phyloP scores from a whole-genome alignment of 768 basidiomycete species.

The Daedaleopsis nitida region DNA sequence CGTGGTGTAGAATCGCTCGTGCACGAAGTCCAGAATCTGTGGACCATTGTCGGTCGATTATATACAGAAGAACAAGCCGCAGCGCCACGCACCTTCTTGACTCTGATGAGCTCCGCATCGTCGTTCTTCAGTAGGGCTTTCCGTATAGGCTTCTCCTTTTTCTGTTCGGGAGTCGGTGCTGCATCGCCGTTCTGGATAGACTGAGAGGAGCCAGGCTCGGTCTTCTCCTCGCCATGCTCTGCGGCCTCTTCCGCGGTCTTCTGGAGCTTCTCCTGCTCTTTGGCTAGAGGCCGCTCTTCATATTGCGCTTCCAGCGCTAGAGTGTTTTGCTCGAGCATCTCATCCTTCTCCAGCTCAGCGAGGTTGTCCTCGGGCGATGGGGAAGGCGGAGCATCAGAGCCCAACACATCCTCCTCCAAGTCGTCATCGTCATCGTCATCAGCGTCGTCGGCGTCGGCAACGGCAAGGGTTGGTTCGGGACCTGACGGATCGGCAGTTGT shows the following conservation, averaged over 20 bases:
- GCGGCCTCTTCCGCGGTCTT: constrained; percentile 36
- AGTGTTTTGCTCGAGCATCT: constrained; percentile 68
- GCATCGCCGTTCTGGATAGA: background rate
- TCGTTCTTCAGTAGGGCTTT: constrained; percentile 87
- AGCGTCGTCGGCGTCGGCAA: constrained; percentile 1
- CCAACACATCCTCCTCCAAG: constrained; percentile 5
- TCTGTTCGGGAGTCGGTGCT: background rate
- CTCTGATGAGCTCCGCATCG: constrained; percentile 77
- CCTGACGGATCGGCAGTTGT: constrained; percentile 2
- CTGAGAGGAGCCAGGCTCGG: background rate
- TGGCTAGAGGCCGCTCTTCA: constrained; percentile 84
- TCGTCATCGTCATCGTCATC: constrained; percentile 17
- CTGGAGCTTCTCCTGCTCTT: constrained; percentile 79
- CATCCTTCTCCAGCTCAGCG: constrained; percentile 52
- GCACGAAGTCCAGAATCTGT: constrained; percentile 83
- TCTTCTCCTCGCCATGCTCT: constrained; percentile 14
- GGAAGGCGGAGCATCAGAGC: constrained; percentile 8
- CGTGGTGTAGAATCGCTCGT: constrained; percentile 70
- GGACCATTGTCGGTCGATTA: background rate
- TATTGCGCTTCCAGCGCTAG: constrained; percentile 82
- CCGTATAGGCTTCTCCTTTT: constrained; percentile 47
- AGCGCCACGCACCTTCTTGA: constrained; percentile 62
- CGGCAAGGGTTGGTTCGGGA: background rate
- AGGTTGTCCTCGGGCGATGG: constrained; percentile 31
- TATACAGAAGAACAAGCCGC: too few relatives aligned